Evolutionary conservation across 2,329 filamentous ascomycete species (phyloP).

Genomic region (Herpotrichia juniperi): DNA sequence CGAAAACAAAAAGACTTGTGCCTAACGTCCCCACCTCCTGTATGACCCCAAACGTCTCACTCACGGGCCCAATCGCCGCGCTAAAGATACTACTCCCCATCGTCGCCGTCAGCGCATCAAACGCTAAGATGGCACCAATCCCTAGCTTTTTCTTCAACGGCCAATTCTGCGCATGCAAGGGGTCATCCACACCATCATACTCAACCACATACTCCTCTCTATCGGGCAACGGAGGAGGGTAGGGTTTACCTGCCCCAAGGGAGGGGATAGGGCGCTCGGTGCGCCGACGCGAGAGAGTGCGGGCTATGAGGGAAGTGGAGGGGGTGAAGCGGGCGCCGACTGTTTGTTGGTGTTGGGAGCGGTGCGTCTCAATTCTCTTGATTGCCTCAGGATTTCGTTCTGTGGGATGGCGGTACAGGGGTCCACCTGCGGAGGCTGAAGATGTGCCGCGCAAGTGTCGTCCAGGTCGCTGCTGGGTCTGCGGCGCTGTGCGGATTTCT

Average conservation of each 20-base stretch:
- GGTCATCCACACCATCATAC: conserved; percentile 83
- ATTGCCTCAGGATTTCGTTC: conserved; percentile 74
- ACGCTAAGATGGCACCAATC: conserved; percentile 72
- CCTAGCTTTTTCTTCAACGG: conserved; percentile 75
- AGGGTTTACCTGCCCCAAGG: conserved; percentile 77
- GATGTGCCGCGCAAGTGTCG: conserved; percentile 10
- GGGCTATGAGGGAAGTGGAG: conserved; percentile 42
- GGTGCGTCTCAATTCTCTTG: conserved; percentile 72
- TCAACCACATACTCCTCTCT: conserved; percentile 80
- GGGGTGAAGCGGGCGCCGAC: conserved; percentile 60
- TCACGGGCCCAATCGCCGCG: conserved; percentile 36
- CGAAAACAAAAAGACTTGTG: conserved; percentile 43
- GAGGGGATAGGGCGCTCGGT: conserved; percentile 64
- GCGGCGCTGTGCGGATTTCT: conserved; percentile 35
- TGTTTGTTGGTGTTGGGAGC: conserved; percentile 73
- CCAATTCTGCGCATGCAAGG: conserved; percentile 90
- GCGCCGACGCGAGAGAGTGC: conserved; percentile 48
- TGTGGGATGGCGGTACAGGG: conserved; percentile 39
- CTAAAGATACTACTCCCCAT: conserved; percentile 63
- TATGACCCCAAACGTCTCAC: conserved; percentile 35
- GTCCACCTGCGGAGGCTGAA: conserved; percentile 21
- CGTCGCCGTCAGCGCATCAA: conserved; percentile 72
- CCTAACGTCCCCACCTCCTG: conserved; percentile 40
- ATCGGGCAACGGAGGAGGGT: conserved; percentile 71
- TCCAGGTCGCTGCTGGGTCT: conserved; percentile 4